Base-by-base conservation (phyloP, 1,284 basidiomycete genomes). In the Ceratobasidium sp. region DNA sequence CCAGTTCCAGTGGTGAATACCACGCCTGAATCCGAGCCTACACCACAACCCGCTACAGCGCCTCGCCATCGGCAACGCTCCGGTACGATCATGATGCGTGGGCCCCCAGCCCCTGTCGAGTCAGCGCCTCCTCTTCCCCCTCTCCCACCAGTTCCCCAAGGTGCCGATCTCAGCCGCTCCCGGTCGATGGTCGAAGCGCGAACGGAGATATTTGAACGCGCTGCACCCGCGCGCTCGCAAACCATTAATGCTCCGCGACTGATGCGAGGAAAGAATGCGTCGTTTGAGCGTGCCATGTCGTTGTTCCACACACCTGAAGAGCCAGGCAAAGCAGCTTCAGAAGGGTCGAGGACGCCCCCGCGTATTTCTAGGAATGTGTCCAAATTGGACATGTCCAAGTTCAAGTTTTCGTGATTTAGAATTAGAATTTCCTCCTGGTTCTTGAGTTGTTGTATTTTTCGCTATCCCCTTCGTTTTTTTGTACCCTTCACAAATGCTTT, bases 301-400 rank as follows among this genome's bases (percentile, higher is more conserved):
- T 58, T 63, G 13, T 71, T 69, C 58, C 68, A 64, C 46, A 39
- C 48, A 14, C 39, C 65, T 4, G 74, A 71, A 34, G 68, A 71
- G 34, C 13, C 41, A 31, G 31, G 9, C 34, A 51, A 56, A 16
- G 48, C 54, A 16, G 39, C 34, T 6, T 43, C 53, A 4, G 68
- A 71, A 27, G 68, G 68, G 22, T 59, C 68, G 11, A 37, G 27
- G 22, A 71, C 68, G 3, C 68, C 68, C 16, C 56, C 68, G 4
- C 54, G 41, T 27, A 41, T 54, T 34, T 31, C 49, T 77, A 69
- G 77, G n/a, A 46, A 43, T 39, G 74, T 78, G 11, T 76, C 78
- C 22, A 84, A 82, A 74, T 79, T 83, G 22, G 82, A 85, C 74
- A 80, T 81, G 53, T 83, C 83, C 59, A 83, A 79, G 76, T 81